These are phyloP conservation scores for Earliella scabrosa DNA, from an alignment of 1,284 basidiomycete species.

Conservation along the genomic window DNA sequence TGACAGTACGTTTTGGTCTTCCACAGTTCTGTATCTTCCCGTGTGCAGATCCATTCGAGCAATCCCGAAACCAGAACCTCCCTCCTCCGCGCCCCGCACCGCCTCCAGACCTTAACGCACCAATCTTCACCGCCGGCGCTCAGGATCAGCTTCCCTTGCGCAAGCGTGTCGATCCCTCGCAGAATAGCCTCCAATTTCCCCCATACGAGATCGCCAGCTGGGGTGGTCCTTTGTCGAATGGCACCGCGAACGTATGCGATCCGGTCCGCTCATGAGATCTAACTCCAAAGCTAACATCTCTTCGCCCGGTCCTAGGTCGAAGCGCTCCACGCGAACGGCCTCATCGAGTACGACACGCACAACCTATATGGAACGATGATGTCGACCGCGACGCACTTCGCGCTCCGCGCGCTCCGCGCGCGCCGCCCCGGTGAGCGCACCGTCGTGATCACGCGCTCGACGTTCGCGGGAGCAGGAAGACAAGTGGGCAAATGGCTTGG, in stretches of 20 bases:
- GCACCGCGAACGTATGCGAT: slow-evolving; percentile 54
- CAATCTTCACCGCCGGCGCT: too few relatives aligned
- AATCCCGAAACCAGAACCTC: slow-evolving; percentile 52
- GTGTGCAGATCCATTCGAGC: slow-evolving; percentile 63
- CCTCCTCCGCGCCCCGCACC: slow-evolving; percentile 54
- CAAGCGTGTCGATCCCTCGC: slow-evolving; percentile 38
- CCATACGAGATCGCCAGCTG: slow-evolving; percentile 65
- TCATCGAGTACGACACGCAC: slow-evolving; percentile 62
- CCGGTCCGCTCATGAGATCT: neutral
- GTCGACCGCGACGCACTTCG: slow-evolving; percentile 60
- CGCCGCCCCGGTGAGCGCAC: slow-evolving; percentile 60
- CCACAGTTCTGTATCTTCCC: slow-evolving; percentile 54
- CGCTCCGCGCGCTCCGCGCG: slow-evolving; percentile 52
- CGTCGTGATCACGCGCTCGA: slow-evolving; percentile 68
- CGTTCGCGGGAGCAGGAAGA: slow-evolving; percentile 67
- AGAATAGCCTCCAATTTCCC: slow-evolving; percentile 48
- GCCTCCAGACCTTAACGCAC: slow-evolving; percentile 55
- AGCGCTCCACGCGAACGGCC: slow-evolving; percentile 47
- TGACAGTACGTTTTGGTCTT: too few relatives aligned
- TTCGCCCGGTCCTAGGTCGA: too few relatives aligned
- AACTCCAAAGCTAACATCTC: neutral
- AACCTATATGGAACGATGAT: slow-evolving; percentile 73
- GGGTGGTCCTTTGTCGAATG: slow-evolving; percentile 48
- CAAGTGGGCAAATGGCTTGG: slow-evolving; percentile 58
- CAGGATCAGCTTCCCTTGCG: slow-evolving; percentile 25